Conservation (phyloP, 2,329 filamentous ascomycete genomes). For the Colletotrichum scovillei region DNA sequence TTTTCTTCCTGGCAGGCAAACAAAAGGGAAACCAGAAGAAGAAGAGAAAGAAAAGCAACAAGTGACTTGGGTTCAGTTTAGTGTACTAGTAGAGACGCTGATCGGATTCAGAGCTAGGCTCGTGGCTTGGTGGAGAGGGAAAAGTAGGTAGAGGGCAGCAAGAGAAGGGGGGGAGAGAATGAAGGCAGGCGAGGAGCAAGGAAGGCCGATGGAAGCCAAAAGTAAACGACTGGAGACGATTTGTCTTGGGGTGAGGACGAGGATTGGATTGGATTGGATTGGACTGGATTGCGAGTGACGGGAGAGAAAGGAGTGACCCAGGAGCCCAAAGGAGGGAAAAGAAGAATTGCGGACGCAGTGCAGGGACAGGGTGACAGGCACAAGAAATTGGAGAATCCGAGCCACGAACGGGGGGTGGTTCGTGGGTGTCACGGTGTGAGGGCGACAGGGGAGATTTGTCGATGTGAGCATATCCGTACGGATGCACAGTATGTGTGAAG, state of each 20-base stretch:
- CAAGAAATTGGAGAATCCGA: conserved; percentile 26
- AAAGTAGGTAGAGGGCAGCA: not conserved
- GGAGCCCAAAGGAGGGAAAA: conserved; percentile 23
- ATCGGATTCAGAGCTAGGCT: not conserved
- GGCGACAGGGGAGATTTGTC: not conserved
- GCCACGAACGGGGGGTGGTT: conserved; percentile 5
- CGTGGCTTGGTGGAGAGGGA: not conserved
- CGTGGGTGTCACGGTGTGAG: not conserved
- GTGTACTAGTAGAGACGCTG: not conserved
- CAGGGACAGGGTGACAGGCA: conserved; percentile 8
- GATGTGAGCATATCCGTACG: too few relatives aligned
- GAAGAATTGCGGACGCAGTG: conserved; percentile 19
- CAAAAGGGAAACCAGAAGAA: conserved; percentile 11
- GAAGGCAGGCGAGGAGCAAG: conserved; percentile 18
- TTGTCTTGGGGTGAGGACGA: too few relatives aligned
- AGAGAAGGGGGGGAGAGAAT: not conserved
- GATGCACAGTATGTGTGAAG: too few relatives aligned
- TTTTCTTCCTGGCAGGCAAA: conserved; percentile 20
- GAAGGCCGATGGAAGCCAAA: conserved; percentile 12
- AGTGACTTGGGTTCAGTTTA: conserved; percentile 21
- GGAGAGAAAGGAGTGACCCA: conserved; percentile 33
- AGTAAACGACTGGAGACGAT: conserved; percentile 15
- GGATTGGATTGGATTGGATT: not conserved
- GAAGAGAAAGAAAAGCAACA: not conserved
- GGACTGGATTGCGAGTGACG: conserved; percentile 13